Percentiles rank a stretch among this genome's conserved stretches.
These are phyloP conservation scores for Hanseniaspora singularis DNA, from an alignment of 805 yeast species.

Conservation along the genomic window DNA sequence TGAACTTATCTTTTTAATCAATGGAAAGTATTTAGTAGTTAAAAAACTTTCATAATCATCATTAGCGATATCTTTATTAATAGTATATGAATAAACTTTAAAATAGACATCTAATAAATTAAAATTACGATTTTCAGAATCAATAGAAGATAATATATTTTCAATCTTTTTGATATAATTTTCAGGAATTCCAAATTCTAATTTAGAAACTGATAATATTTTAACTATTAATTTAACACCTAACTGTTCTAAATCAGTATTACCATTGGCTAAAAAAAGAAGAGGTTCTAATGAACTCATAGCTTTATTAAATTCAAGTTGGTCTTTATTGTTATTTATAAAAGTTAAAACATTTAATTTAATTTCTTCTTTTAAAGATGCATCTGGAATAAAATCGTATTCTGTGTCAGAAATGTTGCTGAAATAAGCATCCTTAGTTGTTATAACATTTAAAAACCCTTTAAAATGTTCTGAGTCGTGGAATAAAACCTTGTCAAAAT, in stretches of 20 bases:
- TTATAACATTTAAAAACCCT: constrained; percentile 5
- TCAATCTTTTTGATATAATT: constrained; percentile 2
- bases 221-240: constrained; percentile 5
- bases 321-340: neutral
- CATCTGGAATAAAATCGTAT: constrained; percentile 1
- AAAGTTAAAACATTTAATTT: neutral
- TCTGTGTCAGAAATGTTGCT: neutral
- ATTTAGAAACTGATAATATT: neutral
- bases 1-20: neutral
- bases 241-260: neutral
- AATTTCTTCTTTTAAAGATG: neutral
- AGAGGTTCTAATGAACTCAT: constrained; percentile 6
- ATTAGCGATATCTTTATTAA: neutral
- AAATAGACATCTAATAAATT: constrained; percentile 3
- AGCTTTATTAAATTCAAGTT: constrained; percentile 8
- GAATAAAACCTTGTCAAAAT: constrained; percentile 8
- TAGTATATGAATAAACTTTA: constrained; percentile 1
- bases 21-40: constrained; percentile 5
- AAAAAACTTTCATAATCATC: constrained; percentile 8
- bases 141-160: neutral
- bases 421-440: constrained; percentile 4
- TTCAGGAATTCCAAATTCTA: constrained; percentile 3
- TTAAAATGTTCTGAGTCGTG: constrained; percentile 13
- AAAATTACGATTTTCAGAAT: constrained; percentile 5
- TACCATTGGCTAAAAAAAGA: constrained; percentile 2